Evolutionary conservation across 2,329 filamentous ascomycete genomes (phyloP), one percentile per base, ranked within the genome.

Genomic region (Dichotomopilus funicola): DNA sequence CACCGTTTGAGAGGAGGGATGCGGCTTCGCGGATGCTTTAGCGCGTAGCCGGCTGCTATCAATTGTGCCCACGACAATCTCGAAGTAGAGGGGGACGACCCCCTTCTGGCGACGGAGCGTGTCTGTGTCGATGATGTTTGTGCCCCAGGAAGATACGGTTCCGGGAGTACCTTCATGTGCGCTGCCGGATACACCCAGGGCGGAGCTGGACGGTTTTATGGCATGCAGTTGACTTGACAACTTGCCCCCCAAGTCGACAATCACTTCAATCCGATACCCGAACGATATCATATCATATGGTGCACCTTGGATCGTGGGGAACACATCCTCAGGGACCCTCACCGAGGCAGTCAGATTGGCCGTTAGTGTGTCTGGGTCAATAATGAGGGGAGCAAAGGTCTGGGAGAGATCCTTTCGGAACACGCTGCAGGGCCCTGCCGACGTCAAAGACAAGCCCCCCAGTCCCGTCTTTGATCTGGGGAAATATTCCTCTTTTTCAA

Each of bases 221-320:
- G 84, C 79, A 64, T 90, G 86, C 50, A 83, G 71, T 60, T 90
- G 83, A n/a, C 82, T 83, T 1, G 86, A 82, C 42, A 96, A 74
- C 67, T 90, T 94, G 40, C 92, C 92, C 47, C 94, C 91, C 0
- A 97, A 78, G 67, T 99, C 94, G 27, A 96, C 83, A 34, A 97
- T 86, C 2, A 96, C 89, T 70, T 99, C 94, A 19, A 96, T 80
- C 62, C 91, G 89, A 67, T 99, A 97, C 63, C 87, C 89, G 75
- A 99, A 97, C 64, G 86, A 91, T 61, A 99, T 94, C 85, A 97
- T 94, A 37, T 89, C 86, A 3, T 92, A 91, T 0, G 94, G 94
- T 0, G 96, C 90, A 53, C 86, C 86, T 34, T 84, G 85, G 59
- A 97, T 97, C 2, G 91, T 96, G 0, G 94, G 92, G 63, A 97